Percentiles rank a stretch among this genome's conserved stretches.
These are phyloP conservation scores for Dissophora ornata DNA, from an alignment of 192 early-diverging fungal genomes.

Conservation along the genomic window DNA sequence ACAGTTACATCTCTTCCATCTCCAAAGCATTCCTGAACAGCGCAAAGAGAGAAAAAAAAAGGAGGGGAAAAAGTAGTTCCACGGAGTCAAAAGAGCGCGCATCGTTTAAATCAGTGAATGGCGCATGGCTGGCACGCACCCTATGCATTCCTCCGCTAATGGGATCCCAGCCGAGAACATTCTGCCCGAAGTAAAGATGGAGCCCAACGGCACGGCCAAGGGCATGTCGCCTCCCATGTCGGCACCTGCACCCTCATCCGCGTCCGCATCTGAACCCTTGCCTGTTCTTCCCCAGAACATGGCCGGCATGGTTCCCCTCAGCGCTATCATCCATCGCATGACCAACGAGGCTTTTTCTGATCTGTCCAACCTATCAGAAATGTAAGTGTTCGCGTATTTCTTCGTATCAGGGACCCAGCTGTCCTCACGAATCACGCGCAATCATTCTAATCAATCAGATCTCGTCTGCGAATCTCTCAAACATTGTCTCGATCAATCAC, in stretches of 20 bases:
- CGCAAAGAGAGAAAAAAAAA: too few species aligned
- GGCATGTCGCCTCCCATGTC: constrained; percentile 3
- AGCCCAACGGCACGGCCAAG: constrained; percentile 33
- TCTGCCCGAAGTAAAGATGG: constrained; percentile 36
- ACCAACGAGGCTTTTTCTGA: constrained; percentile 74
- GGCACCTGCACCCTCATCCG: constrained; percentile 9
- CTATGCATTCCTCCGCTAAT: constrained; percentile 27
- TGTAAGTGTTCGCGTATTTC: constrained; percentile 55
- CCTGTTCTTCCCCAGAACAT: constrained; percentile 67
- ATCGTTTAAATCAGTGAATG: constrained; percentile 13
- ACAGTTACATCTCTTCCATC: too few species aligned
- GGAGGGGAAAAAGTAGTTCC: too few species aligned
- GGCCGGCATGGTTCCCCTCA: constrained; percentile 72
- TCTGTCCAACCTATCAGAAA: constrained; percentile 73
- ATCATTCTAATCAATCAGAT: too few species aligned
- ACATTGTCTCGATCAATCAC: constrained; percentile 1
- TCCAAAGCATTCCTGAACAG: too few species aligned
- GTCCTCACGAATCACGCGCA: not conserved
- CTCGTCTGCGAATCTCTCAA: too few species aligned
- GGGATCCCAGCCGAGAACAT: constrained; percentile 9
- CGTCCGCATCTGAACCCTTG: not conserved
- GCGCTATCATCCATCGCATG: constrained; percentile 69
- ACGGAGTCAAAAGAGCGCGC: not conserved
- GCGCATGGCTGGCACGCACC: constrained; percentile 49
- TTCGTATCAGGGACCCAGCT: not conserved